Evolutionary conservation across 768 basidiomycete genomes (phyloP), one percentile per base, ranked within the genome.

Genomic region (Collybiopsis luxurians): DNA sequence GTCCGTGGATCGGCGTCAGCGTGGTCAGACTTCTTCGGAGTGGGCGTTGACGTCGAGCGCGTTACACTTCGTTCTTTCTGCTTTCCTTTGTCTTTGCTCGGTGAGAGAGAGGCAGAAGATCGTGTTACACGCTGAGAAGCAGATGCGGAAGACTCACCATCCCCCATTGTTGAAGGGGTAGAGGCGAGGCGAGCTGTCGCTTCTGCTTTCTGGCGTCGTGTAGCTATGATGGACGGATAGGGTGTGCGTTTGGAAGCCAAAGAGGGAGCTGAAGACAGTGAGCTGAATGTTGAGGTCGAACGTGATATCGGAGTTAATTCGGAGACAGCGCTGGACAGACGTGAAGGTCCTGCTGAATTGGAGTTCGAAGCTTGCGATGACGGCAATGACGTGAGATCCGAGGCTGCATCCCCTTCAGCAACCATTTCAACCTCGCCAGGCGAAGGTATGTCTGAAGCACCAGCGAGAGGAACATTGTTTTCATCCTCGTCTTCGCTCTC

Each of bases 171-270:
- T 78, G 78, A 5, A 80, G 81, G 2, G 30, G 54, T 27, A 10
- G 42, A 40, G 10, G 23, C 49, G 6, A 28, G 38, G 17, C n/a
- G n/a, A n/a, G 26, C 26, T 21, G 40, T 31, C 12, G 53, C 43
- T 47, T 56, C 56, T 58, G 67, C 62, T 63, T 79, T 84, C 67
- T 82, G 86, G 56, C 67, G 75, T 63, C 85, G 83, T 36, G 85
- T 83, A 28, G 84, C 75, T 46, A 86, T 85, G 45, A 82, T 81
- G 15, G 85, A 81, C 47, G 76, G 80, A 63, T 79, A 81, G 26
- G 78, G 71, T 26, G 76, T 69, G 57, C 70, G 69, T 46, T 67
- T 66, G n/a, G 74, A 61, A 60, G 78, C 67, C 26, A 65, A 61
- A 43, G 66, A 56, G 34, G 60, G 60, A 17, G 67, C 57, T 19